Conservation (phyloP, 1,139 yeast genomes). For the Zygosaccharomyces pseudobailii region DNA sequence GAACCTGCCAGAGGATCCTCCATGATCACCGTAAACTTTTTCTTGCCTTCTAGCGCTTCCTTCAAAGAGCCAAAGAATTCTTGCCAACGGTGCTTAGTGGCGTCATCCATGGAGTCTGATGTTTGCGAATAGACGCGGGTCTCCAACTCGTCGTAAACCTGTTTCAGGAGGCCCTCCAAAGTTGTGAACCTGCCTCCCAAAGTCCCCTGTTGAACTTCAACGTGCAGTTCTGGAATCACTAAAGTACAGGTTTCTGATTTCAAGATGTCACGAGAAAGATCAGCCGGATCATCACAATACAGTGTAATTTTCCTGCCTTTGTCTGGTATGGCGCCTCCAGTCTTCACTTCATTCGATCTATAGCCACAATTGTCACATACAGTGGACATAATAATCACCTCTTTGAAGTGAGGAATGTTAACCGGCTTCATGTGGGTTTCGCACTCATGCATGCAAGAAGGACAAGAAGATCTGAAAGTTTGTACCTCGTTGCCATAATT, state of each 20-base stretch:
- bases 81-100: constrained; percentile 74
- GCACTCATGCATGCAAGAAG: constrained; percentile 71
- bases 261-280: constrained; percentile 87
- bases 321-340: constrained; percentile 94
- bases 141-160: constrained; percentile 85
- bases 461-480: constrained; percentile 87
- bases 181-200: constrained; percentile 98
- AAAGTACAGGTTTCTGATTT: constrained; percentile 93
- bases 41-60: constrained; percentile 78
- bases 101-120: constrained; percentile 86
- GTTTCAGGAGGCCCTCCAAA: constrained; percentile 83
- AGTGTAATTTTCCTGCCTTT: constrained; percentile 74
- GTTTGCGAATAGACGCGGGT: constrained; percentile 79
- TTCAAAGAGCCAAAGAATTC: constrained; percentile 69
- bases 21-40: constrained; percentile 80
- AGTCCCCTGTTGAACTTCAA: constrained; percentile 94
- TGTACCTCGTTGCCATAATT: constrained; percentile 86
- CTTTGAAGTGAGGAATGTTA: constrained; percentile 95
- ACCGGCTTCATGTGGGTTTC: constrained; percentile 96
- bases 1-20: constrained; percentile 94
- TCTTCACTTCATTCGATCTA: constrained; percentile 95
- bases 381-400: constrained; percentile 94
- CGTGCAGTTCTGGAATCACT: constrained; percentile 76
- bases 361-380: constrained; percentile 91
- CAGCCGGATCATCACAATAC: constrained; percentile 84